Conservation (phyloP, 257 asterid species). For the Solanum sitiens region DNA sequence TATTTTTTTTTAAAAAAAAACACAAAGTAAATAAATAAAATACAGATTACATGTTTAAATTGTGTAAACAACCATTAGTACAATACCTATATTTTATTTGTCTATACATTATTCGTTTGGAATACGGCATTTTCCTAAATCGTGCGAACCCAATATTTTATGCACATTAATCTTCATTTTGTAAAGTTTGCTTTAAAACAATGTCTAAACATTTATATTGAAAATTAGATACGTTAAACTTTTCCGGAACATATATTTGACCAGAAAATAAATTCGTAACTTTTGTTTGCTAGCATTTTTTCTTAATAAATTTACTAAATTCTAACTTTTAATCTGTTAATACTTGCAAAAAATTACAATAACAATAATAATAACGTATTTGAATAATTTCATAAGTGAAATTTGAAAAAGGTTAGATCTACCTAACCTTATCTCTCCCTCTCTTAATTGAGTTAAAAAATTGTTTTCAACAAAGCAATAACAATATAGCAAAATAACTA, state of each 20-base stretch:
- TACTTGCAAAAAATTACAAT: neutral
- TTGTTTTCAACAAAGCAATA: accelerated
- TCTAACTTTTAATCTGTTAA: too few species aligned
- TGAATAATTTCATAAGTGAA: too few species aligned
- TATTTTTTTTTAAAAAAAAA: neutral
- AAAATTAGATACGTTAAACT: neutral
- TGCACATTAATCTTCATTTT: neutral
- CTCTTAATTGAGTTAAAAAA: too few species aligned
- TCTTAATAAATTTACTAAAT: neutral
- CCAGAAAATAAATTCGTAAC: neutral
- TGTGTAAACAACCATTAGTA: too few species aligned
- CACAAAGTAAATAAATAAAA: neutral
- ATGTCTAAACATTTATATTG: neutral
- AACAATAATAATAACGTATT: too few species aligned
- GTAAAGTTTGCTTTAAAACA: neutral
- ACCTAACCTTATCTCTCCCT: too few species aligned
- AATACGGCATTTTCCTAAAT: accelerated
- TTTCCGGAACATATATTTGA: neutral
- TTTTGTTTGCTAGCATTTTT: neutral
- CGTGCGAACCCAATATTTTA: neutral
- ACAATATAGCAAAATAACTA: neutral
- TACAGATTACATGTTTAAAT: neutral
- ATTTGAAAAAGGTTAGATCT: accelerated
- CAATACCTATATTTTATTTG: neutral
- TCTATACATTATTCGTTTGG: neutral